Evolutionary conservation across 129 eudicot genomes (phyloP), one percentile per base, ranked within the genome.

Genomic region (Flaveria robusta): DNA sequence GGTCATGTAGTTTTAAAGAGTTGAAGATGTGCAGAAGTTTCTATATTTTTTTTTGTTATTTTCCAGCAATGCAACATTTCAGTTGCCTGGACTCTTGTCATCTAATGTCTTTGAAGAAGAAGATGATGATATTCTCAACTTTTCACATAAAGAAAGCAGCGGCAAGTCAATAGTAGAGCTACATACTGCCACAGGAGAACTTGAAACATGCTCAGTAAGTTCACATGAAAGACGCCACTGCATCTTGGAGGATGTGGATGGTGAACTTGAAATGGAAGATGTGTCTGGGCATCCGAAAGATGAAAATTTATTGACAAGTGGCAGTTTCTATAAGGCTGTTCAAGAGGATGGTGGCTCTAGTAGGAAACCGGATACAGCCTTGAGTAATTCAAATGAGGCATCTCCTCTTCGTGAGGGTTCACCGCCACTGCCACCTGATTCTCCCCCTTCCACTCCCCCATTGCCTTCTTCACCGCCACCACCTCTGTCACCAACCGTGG

Each of bases 181-280:
- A 43, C 77, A 81, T 14, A 81, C 80, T 64, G 45, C 83, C 14
- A 27, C 84, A 24, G 81, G 81, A 65, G 91, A 73, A 77, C 68
- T 67, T 56, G 96, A 86, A 59, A 83, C 83, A 16, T 74, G 74
- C 26, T 51, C 82, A 42, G 81, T 60, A 27, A 83, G 92, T 41
- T 93, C 95, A 70, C 88, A 41, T 70, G 98, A 93, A 76, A 83
- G 93, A 83, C 98, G 89, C 70, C 96, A 88, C 81, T 80, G 81
- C 83, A 84, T 90, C 66, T 85, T 93, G 73, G 97, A 93, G 85
- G 98, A 90, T 55, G 98, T 94, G 31, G 96, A 94, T 68, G 97
- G 97, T 75, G 98, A 94, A 77, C 97, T 94, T 68, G 98, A 94
- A 81, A 93, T 90, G 98, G 98, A 93, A 83, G 98, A 93, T 88